A percentile compares a stretch with the other conserved stretches of the same genome.
Conservation (phyloP, 805 yeast genomes). For the Wickerhamiella hasegawae region DNA sequence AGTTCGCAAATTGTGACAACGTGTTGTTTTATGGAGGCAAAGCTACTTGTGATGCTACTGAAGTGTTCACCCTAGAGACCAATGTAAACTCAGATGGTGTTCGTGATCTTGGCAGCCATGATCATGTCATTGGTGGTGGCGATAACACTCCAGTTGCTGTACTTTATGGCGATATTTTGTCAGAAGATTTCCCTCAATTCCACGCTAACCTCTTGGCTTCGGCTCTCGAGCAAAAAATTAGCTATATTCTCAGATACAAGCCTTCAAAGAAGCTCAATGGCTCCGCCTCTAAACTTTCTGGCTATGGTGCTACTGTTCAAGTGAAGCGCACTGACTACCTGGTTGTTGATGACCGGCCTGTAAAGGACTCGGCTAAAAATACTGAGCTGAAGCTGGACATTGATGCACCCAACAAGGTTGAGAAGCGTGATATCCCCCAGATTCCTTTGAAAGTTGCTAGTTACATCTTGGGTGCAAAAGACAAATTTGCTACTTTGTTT, state of each 20-base stretch:
- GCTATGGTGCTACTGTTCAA: constrained; percentile 53
- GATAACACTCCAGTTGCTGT: constrained; percentile 36
- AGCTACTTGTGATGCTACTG: constrained; percentile 50
- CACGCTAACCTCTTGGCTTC: constrained; percentile 42
- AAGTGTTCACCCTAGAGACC: constrained; percentile 64
- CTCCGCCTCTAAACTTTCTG: constrained; percentile 20
- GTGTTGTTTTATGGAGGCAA: constrained; percentile 40
- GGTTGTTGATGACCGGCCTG: constrained; percentile 44
- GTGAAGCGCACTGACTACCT: constrained; percentile 52
- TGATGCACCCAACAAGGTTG: constrained; percentile 13
- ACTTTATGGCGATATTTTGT: constrained; percentile 49
- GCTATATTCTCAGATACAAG: constrained; percentile 62
- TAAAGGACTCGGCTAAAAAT: constrained; percentile 2
- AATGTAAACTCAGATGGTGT: constrained; percentile 12
- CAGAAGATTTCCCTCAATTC: constrained; percentile 36
- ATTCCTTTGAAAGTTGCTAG: constrained; percentile 20
- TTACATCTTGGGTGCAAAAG: constrained; percentile 21
- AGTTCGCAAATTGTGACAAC: constrained; percentile 23
- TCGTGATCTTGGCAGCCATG: constrained; percentile 29
- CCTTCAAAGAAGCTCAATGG: constrained; percentile 21
- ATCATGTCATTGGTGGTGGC: constrained; percentile 43
- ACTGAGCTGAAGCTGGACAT: constrained; percentile 9
- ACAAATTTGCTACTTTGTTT: constrained; percentile 26
- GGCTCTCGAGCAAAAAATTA: constrained; percentile 46
- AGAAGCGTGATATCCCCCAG: constrained; percentile 15